Conservation (phyloP, 306 rosid species). For the Trifolium subterraneum region DNA sequence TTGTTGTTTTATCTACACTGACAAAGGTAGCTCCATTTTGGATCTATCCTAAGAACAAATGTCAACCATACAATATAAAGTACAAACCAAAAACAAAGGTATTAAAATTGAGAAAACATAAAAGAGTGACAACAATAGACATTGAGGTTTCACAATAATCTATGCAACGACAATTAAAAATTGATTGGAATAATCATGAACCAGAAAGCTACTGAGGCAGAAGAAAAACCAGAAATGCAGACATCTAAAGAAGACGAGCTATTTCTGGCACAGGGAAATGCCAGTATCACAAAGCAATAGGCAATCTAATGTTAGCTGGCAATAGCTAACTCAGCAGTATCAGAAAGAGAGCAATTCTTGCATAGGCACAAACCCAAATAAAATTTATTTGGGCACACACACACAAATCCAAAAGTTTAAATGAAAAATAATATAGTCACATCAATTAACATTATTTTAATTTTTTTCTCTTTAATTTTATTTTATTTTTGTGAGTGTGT, state of each 20-base stretch:
- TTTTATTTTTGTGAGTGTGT: too few species aligned
- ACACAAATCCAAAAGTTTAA: too few species aligned
- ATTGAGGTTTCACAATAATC: constrained; percentile 15
- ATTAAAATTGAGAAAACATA: constrained; percentile 13
- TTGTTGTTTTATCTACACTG: constrained; percentile 73
- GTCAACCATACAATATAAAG: constrained; percentile 48
- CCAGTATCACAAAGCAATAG: constrained; percentile 5
- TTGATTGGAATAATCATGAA: constrained; percentile 9
- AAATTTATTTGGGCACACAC: too few species aligned
- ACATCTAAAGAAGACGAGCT: constrained; percentile 4
- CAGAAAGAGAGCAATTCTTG: too few species aligned
- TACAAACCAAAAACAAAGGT: constrained; percentile 43
- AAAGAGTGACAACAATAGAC: background rate
- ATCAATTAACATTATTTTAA: too few species aligned
- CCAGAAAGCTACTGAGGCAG: background rate
- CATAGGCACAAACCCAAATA: too few species aligned
- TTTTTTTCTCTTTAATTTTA: too few species aligned
- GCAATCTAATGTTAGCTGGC: background rate
- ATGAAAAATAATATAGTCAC: too few species aligned
- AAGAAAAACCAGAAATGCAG: background rate
- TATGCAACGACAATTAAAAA: constrained; percentile 28
- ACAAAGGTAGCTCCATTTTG: constrained; percentile 96
- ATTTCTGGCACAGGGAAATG: constrained; percentile 6
- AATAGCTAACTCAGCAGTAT: background rate
- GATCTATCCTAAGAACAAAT: constrained; percentile 73